Base-by-base conservation (phyloP, 2,329 filamentous ascomycete species). In the Diaporthe destruens region DNA sequence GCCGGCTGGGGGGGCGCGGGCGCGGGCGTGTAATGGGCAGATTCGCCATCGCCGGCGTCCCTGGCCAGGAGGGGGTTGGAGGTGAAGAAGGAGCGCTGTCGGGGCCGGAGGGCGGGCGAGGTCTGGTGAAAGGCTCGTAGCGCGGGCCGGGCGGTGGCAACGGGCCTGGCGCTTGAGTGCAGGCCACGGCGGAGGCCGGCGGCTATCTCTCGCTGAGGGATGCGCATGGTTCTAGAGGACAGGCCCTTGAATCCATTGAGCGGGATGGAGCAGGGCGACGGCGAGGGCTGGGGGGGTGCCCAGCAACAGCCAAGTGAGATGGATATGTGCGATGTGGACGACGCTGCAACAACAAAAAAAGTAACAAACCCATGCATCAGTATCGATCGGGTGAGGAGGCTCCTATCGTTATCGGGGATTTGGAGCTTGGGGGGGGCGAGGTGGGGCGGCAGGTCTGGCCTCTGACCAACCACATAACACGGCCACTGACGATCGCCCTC, bases 81-180 rank as follows among this genome's bases (percentile, higher is more conserved):
- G 16, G 91, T 92, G 81, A 92, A 93, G 81, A 93, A 92, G 77
- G 82, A 85, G 74, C 88, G 88, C 75, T 87, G 89, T 72, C 87
- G 87, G 14, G 89, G 87, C n/a, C 85, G 76, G 63, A 79, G 78
- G 11, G 81, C 78, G 1, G 84, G 71, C 2, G 84, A 79, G 53
- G 84, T 86, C 74, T 86, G 80, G 80, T 88, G 87, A 75, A 89
- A 86, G 71, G 76, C 80, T 73, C 81, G 81, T 32, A 79, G 75
- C 23, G 79, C 77, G 74, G 75, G 59, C 69, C 85, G 82, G 74
- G 71, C 18, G 53, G 69, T 36, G 23, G 68, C 34, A 25, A 67
- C 29, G 2, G 61, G 29, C 29, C 70, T 61, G 32, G 76, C 70
- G 34, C 77, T 72, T 23, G 79, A 78, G 71, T 80, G 80, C 32